A percentile compares a stretch with the other conserved stretches of the same genome.
phyloP scores from a whole-genome alignment of 352 stramenopile genomes.

The Phytophthora rubi region DNA sequence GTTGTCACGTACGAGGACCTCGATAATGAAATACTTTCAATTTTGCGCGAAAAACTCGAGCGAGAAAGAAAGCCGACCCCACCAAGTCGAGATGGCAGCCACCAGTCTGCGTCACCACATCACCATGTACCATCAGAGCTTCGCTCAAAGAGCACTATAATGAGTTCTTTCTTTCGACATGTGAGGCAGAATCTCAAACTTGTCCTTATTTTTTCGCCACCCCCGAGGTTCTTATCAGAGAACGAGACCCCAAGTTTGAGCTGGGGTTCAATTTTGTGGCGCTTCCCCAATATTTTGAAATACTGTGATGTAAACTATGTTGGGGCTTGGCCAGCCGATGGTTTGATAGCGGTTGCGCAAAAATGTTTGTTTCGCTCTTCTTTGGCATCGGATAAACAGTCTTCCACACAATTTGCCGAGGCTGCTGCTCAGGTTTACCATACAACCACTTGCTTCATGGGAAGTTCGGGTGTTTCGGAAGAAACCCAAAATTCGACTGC shows the following conservation, averaged over 20 bases:
- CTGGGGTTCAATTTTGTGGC: constrained; percentile 43
- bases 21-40: constrained; percentile 45
- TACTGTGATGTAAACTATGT: constrained; percentile 48
- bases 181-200: constrained; percentile 60
- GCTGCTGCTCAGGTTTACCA: constrained; percentile 51
- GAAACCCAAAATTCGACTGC: background rate
- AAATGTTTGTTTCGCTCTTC: constrained; percentile 41
- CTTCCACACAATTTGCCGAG: constrained; percentile 43
- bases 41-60: constrained; percentile 42
- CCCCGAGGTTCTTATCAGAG: background rate
- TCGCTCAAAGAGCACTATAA: constrained; percentile 52
- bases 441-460: constrained; percentile 30
- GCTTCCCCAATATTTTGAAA: constrained; percentile 53
- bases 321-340: constrained; percentile 51
- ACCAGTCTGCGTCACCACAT: background rate
- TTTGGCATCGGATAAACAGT: constrained; percentile 29
- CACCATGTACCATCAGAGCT: constrained; percentile 13
- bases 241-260: background rate
- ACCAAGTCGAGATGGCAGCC: background rate
- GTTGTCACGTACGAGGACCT: constrained; percentile 64
- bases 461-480: constrained; percentile 1
- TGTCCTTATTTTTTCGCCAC: constrained; percentile 51
- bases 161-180: constrained; percentile 55
- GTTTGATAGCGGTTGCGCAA: constrained; percentile 48
- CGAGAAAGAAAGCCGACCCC: constrained; percentile 9